phyloP scores from a whole-genome alignment of 192 early-diverging fungal genomes.

The Rhizophagus sp. region DNA sequence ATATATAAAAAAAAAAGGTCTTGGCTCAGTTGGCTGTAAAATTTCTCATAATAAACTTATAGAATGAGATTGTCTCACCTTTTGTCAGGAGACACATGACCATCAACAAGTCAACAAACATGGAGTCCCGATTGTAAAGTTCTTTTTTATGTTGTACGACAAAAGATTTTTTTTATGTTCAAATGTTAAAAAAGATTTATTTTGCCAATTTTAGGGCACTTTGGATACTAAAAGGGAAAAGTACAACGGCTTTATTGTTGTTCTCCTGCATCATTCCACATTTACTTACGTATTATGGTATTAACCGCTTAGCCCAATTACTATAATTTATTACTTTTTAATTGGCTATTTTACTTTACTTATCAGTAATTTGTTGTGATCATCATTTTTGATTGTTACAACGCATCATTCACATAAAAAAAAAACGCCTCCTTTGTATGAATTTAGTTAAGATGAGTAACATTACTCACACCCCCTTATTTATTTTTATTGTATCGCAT shows the following conservation, averaged over 20 bases:
- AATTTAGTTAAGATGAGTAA: conserved; percentile 1
- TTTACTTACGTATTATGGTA: not conserved
- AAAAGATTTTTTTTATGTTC: not conserved
- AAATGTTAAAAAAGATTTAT: not conserved
- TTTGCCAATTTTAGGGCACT: not conserved
- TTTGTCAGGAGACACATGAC: not conserved
- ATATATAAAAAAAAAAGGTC: no score
- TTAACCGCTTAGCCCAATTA: not conserved
- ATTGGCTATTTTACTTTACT: not conserved
- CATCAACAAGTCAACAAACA: not conserved
- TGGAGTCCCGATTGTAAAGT: not conserved
- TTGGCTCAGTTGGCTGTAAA: no score
- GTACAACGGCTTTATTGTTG: not conserved
- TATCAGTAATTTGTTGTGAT: conserved; percentile 1
- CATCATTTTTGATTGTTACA: conserved; percentile 1
- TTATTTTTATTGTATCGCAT: conserved; percentile 10
- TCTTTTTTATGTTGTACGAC: not conserved
- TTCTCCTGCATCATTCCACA: conserved; percentile 18
- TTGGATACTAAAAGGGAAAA: not conserved
- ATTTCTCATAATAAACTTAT: no score
- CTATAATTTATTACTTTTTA: not conserved
- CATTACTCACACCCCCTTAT: not conserved
- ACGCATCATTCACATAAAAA: conserved; percentile 3
- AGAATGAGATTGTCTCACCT: not conserved
- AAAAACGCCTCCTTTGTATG: conserved; percentile 20